These are phyloP conservation scores for Stropharia rugosoannulata DNA, from an alignment of 768 basidiomycete species.

Conservation along the genomic window DNA sequence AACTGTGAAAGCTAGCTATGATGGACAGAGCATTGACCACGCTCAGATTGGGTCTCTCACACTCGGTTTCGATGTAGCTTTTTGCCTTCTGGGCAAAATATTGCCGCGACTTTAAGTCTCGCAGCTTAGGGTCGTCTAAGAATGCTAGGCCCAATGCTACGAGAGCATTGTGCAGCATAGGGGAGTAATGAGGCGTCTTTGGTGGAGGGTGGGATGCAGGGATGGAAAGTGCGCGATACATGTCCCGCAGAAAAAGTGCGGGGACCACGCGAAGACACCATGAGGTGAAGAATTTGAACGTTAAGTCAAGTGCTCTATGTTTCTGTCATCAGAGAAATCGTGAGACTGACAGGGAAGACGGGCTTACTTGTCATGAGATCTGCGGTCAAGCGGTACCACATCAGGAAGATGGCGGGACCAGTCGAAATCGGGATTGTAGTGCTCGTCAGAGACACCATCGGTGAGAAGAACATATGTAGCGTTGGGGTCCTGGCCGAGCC, in stretches of 20 bases:
- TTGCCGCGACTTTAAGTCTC: conserved; percentile 40
- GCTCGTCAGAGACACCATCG: conserved; percentile 34
- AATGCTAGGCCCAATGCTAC: conserved; percentile 45
- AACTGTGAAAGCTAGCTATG: conserved; percentile 44
- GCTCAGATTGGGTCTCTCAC: conserved; percentile 42
- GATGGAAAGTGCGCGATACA: conserved; percentile 38
- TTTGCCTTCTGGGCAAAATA: conserved; percentile 43
- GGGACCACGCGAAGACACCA: conserved; percentile 52
- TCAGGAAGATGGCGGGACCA: conserved; percentile 49
- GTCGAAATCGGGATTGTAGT: conserved; percentile 46
- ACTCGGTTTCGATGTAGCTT: conserved; percentile 45
- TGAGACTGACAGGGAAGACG: background rate
- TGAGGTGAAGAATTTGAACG: conserved; percentile 48
- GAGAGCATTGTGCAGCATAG: conserved; percentile 71
- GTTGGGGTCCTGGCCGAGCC: conserved; percentile 34
- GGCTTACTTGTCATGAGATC: conserved; percentile 43
- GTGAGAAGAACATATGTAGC: conserved; percentile 41
- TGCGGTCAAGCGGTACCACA: conserved; percentile 39
- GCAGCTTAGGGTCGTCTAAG: conserved; percentile 41
- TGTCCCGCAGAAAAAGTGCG: conserved; percentile 47
- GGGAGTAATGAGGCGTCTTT: conserved; percentile 61
- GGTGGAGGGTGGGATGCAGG: conserved; percentile 37
- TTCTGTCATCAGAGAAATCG: background rate
- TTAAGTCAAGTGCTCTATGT: conserved; percentile 40
- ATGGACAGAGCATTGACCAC: conserved; percentile 43